Percentiles rank a stretch among this genome's conserved stretches.
These are phyloP conservation scores for Claviceps humidiphila DNA, from an alignment of 2,329 filamentous ascomycete species.

Conservation along the genomic window DNA sequence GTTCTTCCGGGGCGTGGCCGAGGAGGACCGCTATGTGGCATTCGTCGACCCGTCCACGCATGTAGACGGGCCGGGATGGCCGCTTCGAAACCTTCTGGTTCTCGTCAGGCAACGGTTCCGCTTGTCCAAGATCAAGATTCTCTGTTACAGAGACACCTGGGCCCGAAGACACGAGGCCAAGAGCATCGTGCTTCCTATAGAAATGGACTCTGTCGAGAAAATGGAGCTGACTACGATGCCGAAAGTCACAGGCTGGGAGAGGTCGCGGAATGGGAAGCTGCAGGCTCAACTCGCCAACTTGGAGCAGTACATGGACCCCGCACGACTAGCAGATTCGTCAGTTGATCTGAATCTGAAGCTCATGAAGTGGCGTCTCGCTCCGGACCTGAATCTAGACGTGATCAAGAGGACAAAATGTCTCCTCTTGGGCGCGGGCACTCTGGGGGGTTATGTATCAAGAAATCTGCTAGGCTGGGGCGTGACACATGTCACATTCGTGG, in stretches of 20 bases:
- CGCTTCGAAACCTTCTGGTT: conserved; percentile 76
- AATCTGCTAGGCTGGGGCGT: conserved; percentile 94
- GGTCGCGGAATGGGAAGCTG: conserved; percentile 66
- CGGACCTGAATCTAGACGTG: conserved; percentile 70
- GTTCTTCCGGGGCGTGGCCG: conserved; percentile 63
- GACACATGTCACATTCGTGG: conserved; percentile 86
- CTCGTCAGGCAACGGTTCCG: conserved; percentile 73
- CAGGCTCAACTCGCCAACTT: conserved; percentile 68
- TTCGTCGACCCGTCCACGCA: conserved; percentile 94
- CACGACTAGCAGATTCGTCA: conserved; percentile 76
- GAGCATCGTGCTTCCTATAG: conserved; percentile 62
- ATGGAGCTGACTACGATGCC: conserved; percentile 47
- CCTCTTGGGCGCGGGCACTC: conserved; percentile 78
- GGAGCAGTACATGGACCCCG: conserved; percentile 86
- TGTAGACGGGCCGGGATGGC: conserved; percentile 77
- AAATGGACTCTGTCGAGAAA: conserved; percentile 36
- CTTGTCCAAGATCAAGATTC: conserved; percentile 62
- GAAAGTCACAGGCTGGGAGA: conserved; percentile 92
- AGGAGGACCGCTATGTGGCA: conserved; percentile 68
- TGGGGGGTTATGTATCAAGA: conserved; percentile 86
- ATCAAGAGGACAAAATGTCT: conserved; percentile 87
- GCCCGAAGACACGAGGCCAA: conserved; percentile 63
- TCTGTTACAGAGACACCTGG: conserved; percentile 83
- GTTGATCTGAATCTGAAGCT: conserved; percentile 94
- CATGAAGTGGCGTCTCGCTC: conserved; percentile 97